Evolutionary conservation across 805 yeast genomes (phyloP).

Genomic region (Ogataea thermomethanolica): DNA sequence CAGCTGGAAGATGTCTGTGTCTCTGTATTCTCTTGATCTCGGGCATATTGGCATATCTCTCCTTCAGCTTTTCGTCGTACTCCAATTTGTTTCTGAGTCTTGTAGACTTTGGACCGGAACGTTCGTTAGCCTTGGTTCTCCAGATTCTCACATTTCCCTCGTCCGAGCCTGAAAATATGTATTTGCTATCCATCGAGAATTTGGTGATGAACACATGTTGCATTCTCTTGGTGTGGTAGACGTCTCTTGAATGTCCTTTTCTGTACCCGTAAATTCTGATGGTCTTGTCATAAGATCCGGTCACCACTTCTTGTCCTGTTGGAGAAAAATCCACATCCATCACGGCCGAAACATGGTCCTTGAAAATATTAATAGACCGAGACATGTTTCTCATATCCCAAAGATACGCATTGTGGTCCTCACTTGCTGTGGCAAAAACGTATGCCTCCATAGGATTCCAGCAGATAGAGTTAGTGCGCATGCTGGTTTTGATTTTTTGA

Average conservation of each 20-base stretch:
- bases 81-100: constrained; percentile 80
- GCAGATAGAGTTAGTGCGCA: constrained; percentile 80
- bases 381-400: constrained; percentile 96
- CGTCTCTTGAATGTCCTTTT: constrained; percentile 91
- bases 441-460: constrained; percentile 99
- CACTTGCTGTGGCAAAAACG: constrained; percentile 86
- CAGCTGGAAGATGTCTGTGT: constrained; percentile 88
- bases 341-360: constrained; percentile 95
- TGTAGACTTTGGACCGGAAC: constrained; percentile 76
- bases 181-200: constrained; percentile 85
- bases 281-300: constrained; percentile 94
- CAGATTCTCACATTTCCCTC: constrained; percentile 94
- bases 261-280: constrained; percentile 65
- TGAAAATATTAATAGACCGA: constrained; percentile 76
- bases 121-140: constrained; percentile 84
- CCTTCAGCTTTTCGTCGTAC: constrained; percentile 88
- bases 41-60: constrained; percentile 93
- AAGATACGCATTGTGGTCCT: constrained; percentile 89
- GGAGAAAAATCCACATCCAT: constrained; percentile 94
- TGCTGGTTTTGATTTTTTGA: constrained; percentile 78
- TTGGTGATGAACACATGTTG: constrained; percentile 85
- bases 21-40: constrained; percentile 85
- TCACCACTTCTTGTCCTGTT: constrained; percentile 92
- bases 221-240: constrained; percentile 97
- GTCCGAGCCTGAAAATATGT: constrained; percentile 87